phyloP scores from a whole-genome alignment of 106 monocot species.

The Vanilla planifolia region DNA sequence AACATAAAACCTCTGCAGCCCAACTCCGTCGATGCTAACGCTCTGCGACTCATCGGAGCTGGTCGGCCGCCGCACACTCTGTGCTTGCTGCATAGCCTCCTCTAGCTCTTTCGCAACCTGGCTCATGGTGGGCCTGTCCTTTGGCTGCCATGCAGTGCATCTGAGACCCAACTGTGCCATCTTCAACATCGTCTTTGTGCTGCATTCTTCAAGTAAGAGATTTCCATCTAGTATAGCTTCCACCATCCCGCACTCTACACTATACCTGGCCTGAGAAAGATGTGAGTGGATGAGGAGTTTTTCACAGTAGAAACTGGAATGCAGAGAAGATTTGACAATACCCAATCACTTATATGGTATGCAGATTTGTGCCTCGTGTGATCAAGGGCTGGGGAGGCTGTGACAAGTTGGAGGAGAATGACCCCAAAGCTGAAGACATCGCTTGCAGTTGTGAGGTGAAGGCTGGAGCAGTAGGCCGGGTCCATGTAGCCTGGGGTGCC shows the following conservation, averaged over 20 bases:
- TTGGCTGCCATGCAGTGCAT: constrained; percentile 13
- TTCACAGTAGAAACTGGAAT: no score
- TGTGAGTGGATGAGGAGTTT: no score
- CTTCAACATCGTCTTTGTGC: constrained; percentile 28
- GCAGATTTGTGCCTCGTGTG: constrained; percentile 1
- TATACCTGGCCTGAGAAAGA: constrained; percentile 18
- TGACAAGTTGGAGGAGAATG: constrained; percentile 34
- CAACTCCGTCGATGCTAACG: constrained; percentile 14
- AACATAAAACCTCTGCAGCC: constrained; percentile 14
- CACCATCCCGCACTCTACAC: constrained; percentile 18
- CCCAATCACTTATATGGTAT: constrained; percentile 31
- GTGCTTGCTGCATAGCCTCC: constrained; percentile 2
- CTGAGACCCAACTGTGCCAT: constrained; percentile 24
- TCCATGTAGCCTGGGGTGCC: constrained; percentile 40
- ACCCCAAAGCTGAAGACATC: constrained; percentile 44
- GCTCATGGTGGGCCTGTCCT: constrained; percentile 20
- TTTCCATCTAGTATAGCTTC: constrained; percentile 25
- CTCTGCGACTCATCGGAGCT: constrained; percentile 10
- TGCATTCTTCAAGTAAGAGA: constrained; percentile 19
- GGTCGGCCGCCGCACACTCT: not conserved
- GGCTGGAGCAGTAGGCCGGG: constrained; percentile 34
- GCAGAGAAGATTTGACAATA: constrained; percentile 5
- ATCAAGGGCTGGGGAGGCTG: constrained; percentile 20
- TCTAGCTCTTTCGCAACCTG: constrained; percentile 20
- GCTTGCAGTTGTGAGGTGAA: constrained; percentile 22